Base-by-base conservation (phyloP, 176 grass and related monocot species). In the Chloris gayana region DNA sequence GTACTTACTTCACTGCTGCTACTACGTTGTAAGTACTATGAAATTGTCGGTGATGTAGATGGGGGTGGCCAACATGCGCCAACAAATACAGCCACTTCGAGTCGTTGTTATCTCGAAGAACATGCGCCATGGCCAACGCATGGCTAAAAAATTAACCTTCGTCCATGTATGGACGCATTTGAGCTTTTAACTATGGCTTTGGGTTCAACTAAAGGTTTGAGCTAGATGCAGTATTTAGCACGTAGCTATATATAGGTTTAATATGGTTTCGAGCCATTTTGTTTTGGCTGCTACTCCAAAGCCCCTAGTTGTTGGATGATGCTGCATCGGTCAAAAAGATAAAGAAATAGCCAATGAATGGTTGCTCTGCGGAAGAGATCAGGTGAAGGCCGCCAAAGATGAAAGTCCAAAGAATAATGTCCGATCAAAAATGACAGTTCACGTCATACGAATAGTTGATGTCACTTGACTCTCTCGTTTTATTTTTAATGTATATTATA, bases 11-110 rank as follows among this genome's bases (percentile, higher is more conserved):
- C 11, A 26, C 39, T 22, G 62, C 46, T 22, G 5, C 3, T n/a
- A 25, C 3, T n/a, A 25, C 77, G 4, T 66, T 59, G 38, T 37
- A 35, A 35, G 35, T 35, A 19, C 85, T 50, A 14, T 59, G 33
- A 59, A 46, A 31, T 37, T 76, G 78, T 70, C 41, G 71, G 70
- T 38, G 70, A 75, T 27, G 85, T 59, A 41, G 49, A 75, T 29
- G 51, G 14, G 24, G 24, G 0, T 1, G 5, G 4, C 14, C 3
- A 24, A 44, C 11, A 50, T 34, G 19, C 18, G 22, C 71, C 4
- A 11, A 54, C 7, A 35, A 5, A 18, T 49, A 44, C 70, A 34
- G 34, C 17, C 51, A 34, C 51, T 56, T 56, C 51, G 51, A 56
- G 54, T 10, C 22, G 1, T n/a, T 9, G 54, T 56, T 56, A 9